Percentiles rank a stretch among this genome's conserved stretches.
phyloP scores from a whole-genome alignment of 192 early-diverging fungal genomes.

The Gamsiella multidivaricata region DNA sequence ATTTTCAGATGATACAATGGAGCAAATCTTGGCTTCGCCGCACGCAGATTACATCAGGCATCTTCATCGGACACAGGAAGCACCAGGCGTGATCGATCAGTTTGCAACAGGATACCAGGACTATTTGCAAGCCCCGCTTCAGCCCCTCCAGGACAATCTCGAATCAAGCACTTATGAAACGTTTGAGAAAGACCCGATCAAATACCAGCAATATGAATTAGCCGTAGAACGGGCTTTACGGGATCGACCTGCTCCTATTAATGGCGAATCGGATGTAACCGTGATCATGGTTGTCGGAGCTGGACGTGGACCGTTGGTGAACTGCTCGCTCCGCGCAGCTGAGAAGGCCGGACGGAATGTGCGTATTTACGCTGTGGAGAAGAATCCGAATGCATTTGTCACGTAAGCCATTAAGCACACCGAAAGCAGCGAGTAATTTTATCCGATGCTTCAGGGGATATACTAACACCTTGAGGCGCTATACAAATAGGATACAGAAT shows the following conservation, averaged over 20 bases:
- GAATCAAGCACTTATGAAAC: conserved; percentile 95
- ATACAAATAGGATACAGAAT: conserved; percentile 68
- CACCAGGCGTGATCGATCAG: conserved; percentile 69
- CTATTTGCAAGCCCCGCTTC: conserved; percentile 84
- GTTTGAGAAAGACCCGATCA: conserved; percentile 95
- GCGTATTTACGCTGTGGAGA: conserved; percentile 89
- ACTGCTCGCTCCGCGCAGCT: conserved; percentile 85
- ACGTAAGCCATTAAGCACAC: conserved; percentile 60
- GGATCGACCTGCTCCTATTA: conserved; percentile 56
- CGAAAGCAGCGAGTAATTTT: neutral
- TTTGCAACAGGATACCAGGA: conserved; percentile 92
- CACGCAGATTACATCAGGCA: conserved; percentile 87
- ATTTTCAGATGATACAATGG: conserved; percentile 28
- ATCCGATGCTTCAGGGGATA: neutral
- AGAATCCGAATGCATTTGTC: conserved; percentile 96
- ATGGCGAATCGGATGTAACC: conserved; percentile 49
- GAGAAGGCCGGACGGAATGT: conserved; percentile 68
- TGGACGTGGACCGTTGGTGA: conserved; percentile 94
- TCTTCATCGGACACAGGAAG: conserved; percentile 71
- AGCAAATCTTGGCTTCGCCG: conserved; percentile 61
- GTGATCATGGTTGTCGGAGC: conserved; percentile 95
- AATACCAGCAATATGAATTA: conserved; percentile 91
- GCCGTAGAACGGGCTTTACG: conserved; percentile 68
- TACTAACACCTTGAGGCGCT: neutral
- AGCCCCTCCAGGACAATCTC: conserved; percentile 95